Evolutionary conservation across 768 basidiomycete genomes (phyloP).

Genomic region (Rhizopogon vesiculosus): DNA sequence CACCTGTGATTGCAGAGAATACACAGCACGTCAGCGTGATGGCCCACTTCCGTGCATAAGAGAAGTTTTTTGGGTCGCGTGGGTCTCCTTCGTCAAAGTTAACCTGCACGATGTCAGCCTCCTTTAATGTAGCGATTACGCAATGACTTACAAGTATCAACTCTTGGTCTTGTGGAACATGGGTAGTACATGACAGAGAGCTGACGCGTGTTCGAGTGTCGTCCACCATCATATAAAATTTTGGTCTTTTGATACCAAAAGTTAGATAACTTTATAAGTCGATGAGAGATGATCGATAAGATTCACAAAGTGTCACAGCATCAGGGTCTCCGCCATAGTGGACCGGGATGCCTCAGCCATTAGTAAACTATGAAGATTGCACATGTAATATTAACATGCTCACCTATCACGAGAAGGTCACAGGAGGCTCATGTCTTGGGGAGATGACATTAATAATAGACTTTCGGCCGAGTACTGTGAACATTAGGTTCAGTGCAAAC

Average conservation of each 20-base stretch:
- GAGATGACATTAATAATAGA: neutral
- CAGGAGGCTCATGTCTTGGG: neutral
- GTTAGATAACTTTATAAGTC: neutral
- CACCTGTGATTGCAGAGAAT: constrained; percentile 14
- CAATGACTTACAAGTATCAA: constrained; percentile 10
- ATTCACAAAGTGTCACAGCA: neutral
- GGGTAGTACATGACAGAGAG: neutral
- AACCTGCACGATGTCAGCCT: constrained; percentile 16
- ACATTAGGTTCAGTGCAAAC: neutral
- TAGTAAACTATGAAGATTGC: neutral
- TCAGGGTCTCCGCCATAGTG: neutral
- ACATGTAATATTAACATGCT: neutral
- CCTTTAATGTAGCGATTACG: neutral
- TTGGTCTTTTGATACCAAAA: neutral
- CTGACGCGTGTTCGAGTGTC: neutral
- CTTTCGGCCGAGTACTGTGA: neutral
- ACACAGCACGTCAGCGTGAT: constrained; percentile 18
- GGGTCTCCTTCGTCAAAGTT: constrained; percentile 29
- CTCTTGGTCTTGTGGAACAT: constrained; percentile 3
- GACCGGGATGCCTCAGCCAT: neutral
- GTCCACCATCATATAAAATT: neutral
- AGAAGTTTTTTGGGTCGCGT: constrained; percentile 31
- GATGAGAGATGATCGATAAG: neutral
- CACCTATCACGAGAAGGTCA: neutral
- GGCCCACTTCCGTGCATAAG: constrained; percentile 30